Percentiles rank a stretch among this genome's conserved stretches.
These are phyloP conservation scores for Mariannaea elegans DNA, from an alignment of 2,329 filamentous ascomycete species.

Conservation along the genomic window DNA sequence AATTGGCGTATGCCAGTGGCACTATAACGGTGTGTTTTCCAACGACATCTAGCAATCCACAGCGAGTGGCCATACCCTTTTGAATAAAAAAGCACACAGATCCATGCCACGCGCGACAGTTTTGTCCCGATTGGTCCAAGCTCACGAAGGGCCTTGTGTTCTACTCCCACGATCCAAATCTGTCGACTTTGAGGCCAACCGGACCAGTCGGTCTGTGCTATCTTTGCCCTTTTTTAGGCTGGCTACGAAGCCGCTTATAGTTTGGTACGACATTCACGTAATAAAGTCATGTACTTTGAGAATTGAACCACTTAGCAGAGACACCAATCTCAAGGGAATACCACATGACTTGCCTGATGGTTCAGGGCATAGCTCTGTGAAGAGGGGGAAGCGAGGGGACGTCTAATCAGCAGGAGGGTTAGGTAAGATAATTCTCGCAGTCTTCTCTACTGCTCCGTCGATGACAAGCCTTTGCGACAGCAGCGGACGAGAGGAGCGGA, in stretches of 20 bases:
- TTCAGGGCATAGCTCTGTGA: background rate
- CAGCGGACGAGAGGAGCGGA: conserved; percentile 18
- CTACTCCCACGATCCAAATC: conserved; percentile 21
- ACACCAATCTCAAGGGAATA: conserved; percentile 13
- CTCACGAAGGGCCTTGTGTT: conserved; percentile 23
- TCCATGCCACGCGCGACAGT: conserved; percentile 33
- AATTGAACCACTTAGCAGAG: conserved; percentile 9
- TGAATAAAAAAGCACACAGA: conserved; percentile 21
- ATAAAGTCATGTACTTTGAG: conserved; percentile 7
- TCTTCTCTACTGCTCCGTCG: conserved; percentile 6
- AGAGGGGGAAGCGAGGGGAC: background rate
- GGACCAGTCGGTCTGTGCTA: conserved; percentile 15
- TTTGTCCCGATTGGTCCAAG: conserved; percentile 39
- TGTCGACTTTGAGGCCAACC: conserved; percentile 4
- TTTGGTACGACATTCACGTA: conserved; percentile 21
- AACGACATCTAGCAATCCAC: background rate
- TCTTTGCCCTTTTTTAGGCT: conserved; percentile 2
- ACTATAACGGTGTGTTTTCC: conserved; percentile 5
- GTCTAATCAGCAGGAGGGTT: background rate
- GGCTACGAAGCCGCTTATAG: conserved; percentile 9
- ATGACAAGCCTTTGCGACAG: conserved; percentile 13
- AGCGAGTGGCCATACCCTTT: conserved; percentile 12
- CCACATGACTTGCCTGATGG: background rate
- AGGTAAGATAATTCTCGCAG: conserved; percentile 16
- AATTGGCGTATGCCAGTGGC: conserved; percentile 2